These are phyloP conservation scores for Furcasterigmium furcatum DNA, from an alignment of 2,329 filamentous ascomycete genomes.

Conservation along the genomic window DNA sequence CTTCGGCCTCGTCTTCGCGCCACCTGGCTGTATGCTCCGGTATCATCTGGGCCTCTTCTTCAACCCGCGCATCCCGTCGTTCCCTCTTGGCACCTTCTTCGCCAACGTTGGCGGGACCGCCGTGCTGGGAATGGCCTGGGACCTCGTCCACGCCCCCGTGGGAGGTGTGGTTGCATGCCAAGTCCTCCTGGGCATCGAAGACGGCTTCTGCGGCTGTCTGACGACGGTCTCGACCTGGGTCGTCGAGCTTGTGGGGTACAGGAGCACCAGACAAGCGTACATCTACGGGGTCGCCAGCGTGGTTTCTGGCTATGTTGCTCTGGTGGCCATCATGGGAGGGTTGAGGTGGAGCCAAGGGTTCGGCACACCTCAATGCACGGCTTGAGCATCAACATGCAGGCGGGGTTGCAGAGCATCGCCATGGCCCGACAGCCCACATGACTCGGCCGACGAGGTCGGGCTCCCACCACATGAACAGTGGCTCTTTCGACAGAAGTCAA, in stretches of 20 bases:
- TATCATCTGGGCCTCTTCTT: conserved; percentile 70
- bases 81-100: conserved; percentile 82
- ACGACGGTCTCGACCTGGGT: conserved; percentile 69
- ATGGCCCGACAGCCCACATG: too few relatives aligned
- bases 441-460: too few relatives aligned
- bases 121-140: conserved; percentile 72
- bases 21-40: conserved; percentile 70
- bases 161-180: conserved; percentile 61
- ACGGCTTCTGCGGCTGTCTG: conserved; percentile 65
- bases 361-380: conserved; percentile 30
- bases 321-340: conserved; percentile 73
- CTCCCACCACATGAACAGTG: too few relatives aligned
- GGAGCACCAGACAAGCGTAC: conserved; percentile 55
- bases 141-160: conserved; percentile 66
- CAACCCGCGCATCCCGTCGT: conserved; percentile 64
- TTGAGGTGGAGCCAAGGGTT: conserved; percentile 67
- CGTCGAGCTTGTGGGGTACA: conserved; percentile 52
- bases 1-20: conserved; percentile 80
- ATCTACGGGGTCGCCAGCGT: conserved; percentile 65
- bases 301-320: conserved; percentile 48
- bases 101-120: conserved; percentile 78
- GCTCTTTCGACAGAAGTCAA: too few relatives aligned
- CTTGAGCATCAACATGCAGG: neutral
- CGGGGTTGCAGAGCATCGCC: too few relatives aligned
- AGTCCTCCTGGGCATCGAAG: conserved; percentile 62